phyloP scores from a whole-genome alignment of 257 asterid genomes.

The Solanum raphanifolium region DNA sequence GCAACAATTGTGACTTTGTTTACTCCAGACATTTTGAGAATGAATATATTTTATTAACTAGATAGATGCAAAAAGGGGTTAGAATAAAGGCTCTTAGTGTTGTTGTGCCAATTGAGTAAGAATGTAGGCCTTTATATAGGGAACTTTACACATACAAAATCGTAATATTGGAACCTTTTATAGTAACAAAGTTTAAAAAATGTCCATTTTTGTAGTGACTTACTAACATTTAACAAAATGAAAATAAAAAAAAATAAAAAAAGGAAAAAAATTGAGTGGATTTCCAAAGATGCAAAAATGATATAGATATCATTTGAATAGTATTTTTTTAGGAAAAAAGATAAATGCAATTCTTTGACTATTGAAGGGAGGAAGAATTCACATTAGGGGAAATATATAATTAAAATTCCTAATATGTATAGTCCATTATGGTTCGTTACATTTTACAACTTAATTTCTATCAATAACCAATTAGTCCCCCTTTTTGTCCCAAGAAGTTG shows the following conservation, averaged over 20 bases:
- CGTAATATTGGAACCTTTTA: neutral
- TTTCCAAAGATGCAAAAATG: neutral
- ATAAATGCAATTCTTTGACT: too few relatives aligned
- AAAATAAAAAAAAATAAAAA: too few relatives aligned
- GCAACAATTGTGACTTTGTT: neutral
- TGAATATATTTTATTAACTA: neutral
- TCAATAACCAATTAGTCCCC: neutral
- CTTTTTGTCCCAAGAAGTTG: too few relatives aligned
- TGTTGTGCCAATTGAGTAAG: neutral
- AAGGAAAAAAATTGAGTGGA: neutral
- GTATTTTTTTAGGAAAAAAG: too few relatives aligned
- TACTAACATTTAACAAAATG: neutral
- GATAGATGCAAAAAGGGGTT: neutral
- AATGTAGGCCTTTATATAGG: neutral
- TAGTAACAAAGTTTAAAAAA: neutral
- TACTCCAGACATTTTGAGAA: neutral
- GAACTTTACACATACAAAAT: neutral
- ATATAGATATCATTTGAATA: neutral
- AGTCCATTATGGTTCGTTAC: neutral
- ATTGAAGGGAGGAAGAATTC: too few relatives aligned
- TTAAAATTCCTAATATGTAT: neutral
- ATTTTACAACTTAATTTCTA: neutral
- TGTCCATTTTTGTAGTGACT: neutral
- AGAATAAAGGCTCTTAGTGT: neutral
- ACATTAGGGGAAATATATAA: too few relatives aligned